These are phyloP conservation scores for Daldinia vernicosa DNA, from an alignment of 495 filamentous ascomycete genomes.

Conservation along the genomic window DNA sequence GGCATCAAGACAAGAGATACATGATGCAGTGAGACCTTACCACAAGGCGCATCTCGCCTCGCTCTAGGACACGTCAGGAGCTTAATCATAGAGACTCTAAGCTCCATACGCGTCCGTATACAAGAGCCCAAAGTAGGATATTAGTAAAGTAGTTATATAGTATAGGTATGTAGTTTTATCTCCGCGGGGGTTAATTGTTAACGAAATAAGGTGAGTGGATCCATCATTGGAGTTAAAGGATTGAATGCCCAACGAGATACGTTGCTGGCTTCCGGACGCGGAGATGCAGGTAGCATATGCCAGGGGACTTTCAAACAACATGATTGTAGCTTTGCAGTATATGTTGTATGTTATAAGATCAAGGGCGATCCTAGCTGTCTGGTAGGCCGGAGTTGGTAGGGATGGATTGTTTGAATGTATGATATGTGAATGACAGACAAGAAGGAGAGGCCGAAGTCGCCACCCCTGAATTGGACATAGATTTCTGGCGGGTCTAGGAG, in stretches of 20 bases:
- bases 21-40: constrained; percentile 44
- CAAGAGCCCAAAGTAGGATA: constrained; percentile 16
- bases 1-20: constrained; percentile 36
- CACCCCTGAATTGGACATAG: constrained; percentile 35
- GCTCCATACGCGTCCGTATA: constrained; percentile 15
- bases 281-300: constrained; percentile 7
- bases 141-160: constrained; percentile 3
- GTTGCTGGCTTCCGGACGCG: constrained; percentile 5
- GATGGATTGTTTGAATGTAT: constrained; percentile 18
- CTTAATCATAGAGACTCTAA: constrained; percentile 32
- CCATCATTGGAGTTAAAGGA: background rate
- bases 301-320: constrained; percentile 4
- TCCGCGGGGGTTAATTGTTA: constrained; percentile 11
- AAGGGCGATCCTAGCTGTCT: constrained; percentile 4
- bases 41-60: constrained; percentile 38
- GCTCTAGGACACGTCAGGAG: constrained; percentile 40
- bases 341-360: constrained; percentile 5
- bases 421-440: constrained; percentile 15
- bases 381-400: constrained; percentile 14
- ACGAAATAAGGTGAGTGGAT: constrained; percentile 7
- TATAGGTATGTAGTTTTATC: constrained; percentile 1
- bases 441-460: constrained; percentile 38
- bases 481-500: constrained; percentile 24
- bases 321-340: constrained; percentile 12
- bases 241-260: background rate